Evolutionary conservation across 2,329 filamentous ascomycete species (phyloP), one percentile per base, ranked within the genome.

Genomic region (Elsinoe necatrix): DNA sequence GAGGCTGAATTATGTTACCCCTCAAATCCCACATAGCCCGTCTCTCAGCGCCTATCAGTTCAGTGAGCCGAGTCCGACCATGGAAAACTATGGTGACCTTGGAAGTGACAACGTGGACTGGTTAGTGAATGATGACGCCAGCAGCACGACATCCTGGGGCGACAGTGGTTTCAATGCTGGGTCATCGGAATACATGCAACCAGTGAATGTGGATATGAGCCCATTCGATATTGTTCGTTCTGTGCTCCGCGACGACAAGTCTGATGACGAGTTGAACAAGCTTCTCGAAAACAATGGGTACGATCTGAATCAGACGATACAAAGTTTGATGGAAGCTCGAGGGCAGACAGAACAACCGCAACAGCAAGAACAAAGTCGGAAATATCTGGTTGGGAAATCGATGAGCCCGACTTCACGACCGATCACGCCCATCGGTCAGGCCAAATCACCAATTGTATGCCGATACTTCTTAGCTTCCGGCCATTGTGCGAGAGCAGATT

Each of bases 171-270:
- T 92, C 59, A 91, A 37, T 11, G 12, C 27, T 29, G 27, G 27
- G 4, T 29, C 89, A 66, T 86, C 91, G 21, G 90, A 96, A 69
- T 96, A 82, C 73, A 77, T 85, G 48, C 75, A 77, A 58, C 75
- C 79, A 12, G 79, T 81, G 68, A 86, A 87, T 66, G 82, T 83
- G 57, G 91, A 97, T 67, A 97, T 98, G 92, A 95, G 89, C 58
- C 92, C 93, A 0, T 95, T 96, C 72, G 93, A 98, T 68, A 97
- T 98, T 82, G 79, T 98, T 57, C 87, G 93, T 60, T 96, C 92
- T 4, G 95, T 98, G 39, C 78, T 98, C 23, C 89, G 92, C 48
- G 89, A 93, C 64, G 84, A 89, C 56, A 86, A 87, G 66, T 86
- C 89, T 1, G 92, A 97, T 65, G 91, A 97, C 54, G 93, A 98